Evolutionary conservation across 164 flowering plant species (phyloP).

Genomic region (Houttuynia cordata): DNA sequence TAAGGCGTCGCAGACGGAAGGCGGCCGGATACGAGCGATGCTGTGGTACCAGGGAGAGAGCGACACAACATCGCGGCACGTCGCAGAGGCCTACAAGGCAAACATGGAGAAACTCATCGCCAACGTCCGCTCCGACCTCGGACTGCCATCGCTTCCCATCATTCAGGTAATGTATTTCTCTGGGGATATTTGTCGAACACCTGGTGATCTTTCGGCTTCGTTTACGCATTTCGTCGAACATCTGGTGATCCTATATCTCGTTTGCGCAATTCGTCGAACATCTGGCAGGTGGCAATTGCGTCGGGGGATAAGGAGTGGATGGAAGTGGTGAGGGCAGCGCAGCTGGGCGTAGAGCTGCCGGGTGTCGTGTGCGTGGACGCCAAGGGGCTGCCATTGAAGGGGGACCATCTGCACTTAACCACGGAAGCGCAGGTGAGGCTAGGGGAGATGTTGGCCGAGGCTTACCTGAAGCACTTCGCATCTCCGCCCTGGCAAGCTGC

Average conservation of each 20-base stretch:
- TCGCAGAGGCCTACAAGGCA: slow-evolving; percentile 22
- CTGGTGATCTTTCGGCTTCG: not conserved
- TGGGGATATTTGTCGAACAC: not conserved
- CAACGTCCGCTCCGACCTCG: slow-evolving; percentile 49
- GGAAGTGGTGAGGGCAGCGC: slow-evolving; percentile 62
- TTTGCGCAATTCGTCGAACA: not conserved
- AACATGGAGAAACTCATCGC: slow-evolving; percentile 11
- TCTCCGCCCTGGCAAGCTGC: not conserved
- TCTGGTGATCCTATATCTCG: not conserved
- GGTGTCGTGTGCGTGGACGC: slow-evolving; percentile 53
- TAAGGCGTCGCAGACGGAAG: slow-evolving; percentile 28
- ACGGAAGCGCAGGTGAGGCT: slow-evolving; percentile 45
- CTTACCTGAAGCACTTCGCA: slow-evolving; percentile 20
- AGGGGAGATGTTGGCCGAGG: slow-evolving; percentile 49
- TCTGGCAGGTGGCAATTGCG: slow-evolving; percentile 59
- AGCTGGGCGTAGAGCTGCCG: slow-evolving; percentile 31
- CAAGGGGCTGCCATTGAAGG: slow-evolving; percentile 36
- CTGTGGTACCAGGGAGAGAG: slow-evolving; percentile 86
- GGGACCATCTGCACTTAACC: slow-evolving; percentile 59
- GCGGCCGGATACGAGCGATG: slow-evolving; percentile 47
- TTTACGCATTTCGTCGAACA: not conserved
- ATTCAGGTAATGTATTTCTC: slow-evolving; percentile 45
- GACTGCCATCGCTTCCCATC: slow-evolving; percentile 48
- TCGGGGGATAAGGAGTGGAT: slow-evolving; percentile 46
- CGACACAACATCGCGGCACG: slow-evolving; percentile 30